Conservation (phyloP, 2,329 filamentous ascomycete species). For the Pestalotiopsis sp. region DNA sequence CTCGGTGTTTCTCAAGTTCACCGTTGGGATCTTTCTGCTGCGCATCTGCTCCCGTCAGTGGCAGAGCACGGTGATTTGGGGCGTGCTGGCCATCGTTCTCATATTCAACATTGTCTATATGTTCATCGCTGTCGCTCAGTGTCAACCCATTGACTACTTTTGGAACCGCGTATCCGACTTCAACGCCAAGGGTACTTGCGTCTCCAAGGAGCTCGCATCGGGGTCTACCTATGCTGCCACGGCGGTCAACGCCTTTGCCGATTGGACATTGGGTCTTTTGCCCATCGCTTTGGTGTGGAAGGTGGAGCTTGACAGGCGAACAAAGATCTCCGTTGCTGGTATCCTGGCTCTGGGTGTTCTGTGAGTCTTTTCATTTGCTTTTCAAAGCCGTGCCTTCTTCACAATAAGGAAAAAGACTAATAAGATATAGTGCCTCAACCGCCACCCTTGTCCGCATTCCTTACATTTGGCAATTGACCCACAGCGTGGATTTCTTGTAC, state of each 20-base stretch:
- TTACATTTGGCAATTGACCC: conserved; percentile 39
- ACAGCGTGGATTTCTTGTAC: conserved; percentile 40
- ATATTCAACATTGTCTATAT: conserved; percentile 37
- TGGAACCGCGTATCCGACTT: conserved; percentile 36
- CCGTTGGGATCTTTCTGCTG: conserved; percentile 41
- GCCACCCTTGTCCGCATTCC: conserved; percentile 45
- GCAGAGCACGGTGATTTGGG: conserved; percentile 37
- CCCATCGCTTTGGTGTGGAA: conserved; percentile 39
- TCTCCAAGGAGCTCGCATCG: conserved; percentile 30
- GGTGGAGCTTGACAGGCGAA: conserved; percentile 35
- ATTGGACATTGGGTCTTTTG: conserved; percentile 39
- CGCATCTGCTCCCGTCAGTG: conserved; percentile 36
- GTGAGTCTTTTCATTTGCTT: conserved; percentile 29
- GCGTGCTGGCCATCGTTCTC: conserved; percentile 31
- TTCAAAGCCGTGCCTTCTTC: not conserved
- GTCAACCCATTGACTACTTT: conserved; percentile 38
- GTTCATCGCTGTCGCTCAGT: conserved; percentile 41
- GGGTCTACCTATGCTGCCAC: conserved; percentile 37
- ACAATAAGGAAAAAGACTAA: not conserved
- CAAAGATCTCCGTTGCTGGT: conserved; percentile 36
- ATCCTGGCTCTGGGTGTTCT: conserved; percentile 36
- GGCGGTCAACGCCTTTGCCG: conserved; percentile 34
- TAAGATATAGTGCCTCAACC: conserved; percentile 34
- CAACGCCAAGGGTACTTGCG: conserved; percentile 32
- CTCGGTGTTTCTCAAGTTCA: conserved; percentile 40